A percentile compares a stretch with the other conserved stretches of the same genome.
Conservation (phyloP, 495 filamentous ascomycete genomes). For the Aspergillus conjunctus region DNA sequence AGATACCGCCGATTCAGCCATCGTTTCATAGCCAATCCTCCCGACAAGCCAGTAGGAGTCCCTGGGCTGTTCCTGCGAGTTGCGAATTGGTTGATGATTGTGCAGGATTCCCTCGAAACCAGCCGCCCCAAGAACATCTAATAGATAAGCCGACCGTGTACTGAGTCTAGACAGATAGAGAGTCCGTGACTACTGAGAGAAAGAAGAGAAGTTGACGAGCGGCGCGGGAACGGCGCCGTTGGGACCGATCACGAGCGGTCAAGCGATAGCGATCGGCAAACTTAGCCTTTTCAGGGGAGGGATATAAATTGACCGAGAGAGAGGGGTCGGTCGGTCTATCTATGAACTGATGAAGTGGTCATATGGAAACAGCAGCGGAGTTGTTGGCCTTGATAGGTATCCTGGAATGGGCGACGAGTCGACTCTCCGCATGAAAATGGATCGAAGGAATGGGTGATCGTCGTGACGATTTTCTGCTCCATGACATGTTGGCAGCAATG, state of each 20-base stretch:
- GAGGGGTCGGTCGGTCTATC: too few relatives aligned
- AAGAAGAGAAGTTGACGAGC: constrained; percentile 1
- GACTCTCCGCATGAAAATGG: neutral
- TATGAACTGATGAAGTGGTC: too few relatives aligned
- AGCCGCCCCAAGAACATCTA: neutral
- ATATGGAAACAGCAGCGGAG: too few relatives aligned
- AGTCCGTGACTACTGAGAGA: neutral
- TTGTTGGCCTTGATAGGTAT: too few relatives aligned
- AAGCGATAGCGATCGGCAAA: constrained; percentile 36
- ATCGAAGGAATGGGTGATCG: neutral
- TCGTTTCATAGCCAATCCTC: constrained; percentile 15
- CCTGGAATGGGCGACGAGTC: too few relatives aligned
- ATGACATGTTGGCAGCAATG: neutral
- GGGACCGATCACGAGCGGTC: constrained; percentile 24
- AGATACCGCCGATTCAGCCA: constrained; percentile 21
- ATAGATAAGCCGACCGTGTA: too few relatives aligned
- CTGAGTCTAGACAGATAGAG: too few relatives aligned
- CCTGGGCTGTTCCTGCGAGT: neutral
- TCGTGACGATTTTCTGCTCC: neutral
- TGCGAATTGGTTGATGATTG: neutral
- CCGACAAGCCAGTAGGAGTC: neutral
- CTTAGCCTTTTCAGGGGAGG: constrained; percentile 14
- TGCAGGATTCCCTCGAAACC: neutral
- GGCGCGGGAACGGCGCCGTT: constrained; percentile 17
- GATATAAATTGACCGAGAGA: too few relatives aligned